Conservation (phyloP, 805 yeast genomes). For the Lipomyces yamanashiensis region DNA sequence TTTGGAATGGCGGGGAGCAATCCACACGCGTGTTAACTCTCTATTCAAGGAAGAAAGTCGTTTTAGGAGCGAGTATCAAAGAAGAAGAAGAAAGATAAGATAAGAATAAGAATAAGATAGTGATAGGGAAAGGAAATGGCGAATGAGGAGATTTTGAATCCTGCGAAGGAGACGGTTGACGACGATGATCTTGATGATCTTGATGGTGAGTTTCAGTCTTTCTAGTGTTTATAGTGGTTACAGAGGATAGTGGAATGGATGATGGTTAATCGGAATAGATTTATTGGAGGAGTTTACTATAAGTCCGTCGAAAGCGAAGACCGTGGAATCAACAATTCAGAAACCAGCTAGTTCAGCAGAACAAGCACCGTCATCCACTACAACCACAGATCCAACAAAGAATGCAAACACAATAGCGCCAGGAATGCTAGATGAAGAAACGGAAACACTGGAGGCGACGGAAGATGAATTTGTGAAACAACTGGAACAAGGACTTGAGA, state of each 20-base stretch:
- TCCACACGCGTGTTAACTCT: not conserved
- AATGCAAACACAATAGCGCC: not conserved
- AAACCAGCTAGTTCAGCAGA: not conserved
- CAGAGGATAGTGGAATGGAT: too few species aligned
- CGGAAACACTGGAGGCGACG: conserved; percentile 9
- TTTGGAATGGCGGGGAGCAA: not conserved
- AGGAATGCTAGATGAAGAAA: not conserved
- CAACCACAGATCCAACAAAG: not conserved
- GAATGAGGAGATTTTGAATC: not conserved
- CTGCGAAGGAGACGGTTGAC: conserved; percentile 7
- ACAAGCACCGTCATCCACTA: not conserved
- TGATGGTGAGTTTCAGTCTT: conserved; percentile 47
- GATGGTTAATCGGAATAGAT: conserved; percentile 47
- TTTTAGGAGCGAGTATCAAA: not conserved
- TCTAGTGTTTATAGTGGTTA: too few species aligned
- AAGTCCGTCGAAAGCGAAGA: not conserved
- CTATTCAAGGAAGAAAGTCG: not conserved
- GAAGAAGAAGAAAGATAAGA: not conserved
- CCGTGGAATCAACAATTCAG: not conserved
- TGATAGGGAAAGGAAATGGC: not conserved
- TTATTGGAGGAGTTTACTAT: conserved; percentile 73
- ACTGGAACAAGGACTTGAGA: conserved; percentile 48
- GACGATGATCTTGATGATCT: conserved; percentile 70
- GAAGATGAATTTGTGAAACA: conserved; percentile 49
- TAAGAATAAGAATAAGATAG: not conserved